These are phyloP conservation scores for Rhododendron griersonianum DNA, from an alignment of 148 eudicot species.

Conservation along the genomic window DNA sequence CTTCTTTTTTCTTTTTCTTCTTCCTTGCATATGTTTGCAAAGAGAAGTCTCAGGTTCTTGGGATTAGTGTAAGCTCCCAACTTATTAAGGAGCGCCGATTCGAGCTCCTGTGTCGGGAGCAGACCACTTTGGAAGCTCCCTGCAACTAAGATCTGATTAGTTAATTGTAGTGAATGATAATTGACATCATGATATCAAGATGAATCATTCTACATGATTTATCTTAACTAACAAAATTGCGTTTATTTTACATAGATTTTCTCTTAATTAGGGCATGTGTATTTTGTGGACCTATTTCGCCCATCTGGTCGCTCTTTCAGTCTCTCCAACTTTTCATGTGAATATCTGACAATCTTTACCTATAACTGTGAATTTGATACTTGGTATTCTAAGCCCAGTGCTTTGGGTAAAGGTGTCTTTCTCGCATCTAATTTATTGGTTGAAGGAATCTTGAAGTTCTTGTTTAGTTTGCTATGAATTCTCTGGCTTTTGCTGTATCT, in stretches of 20 bases:
- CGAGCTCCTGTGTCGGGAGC: background rate
- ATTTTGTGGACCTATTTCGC: background rate
- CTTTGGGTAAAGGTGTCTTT: background rate
- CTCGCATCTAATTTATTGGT: background rate
- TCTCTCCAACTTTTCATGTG: background rate
- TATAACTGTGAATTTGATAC: background rate
- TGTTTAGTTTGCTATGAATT: background rate
- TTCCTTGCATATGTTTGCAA: background rate
- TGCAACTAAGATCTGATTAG: background rate
- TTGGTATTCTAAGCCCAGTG: background rate
- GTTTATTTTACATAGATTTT: background rate
- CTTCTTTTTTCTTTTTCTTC: background rate
- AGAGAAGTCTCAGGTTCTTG: background rate
- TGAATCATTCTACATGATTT: background rate
- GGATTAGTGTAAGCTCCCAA: background rate
- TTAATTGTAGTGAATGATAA: background rate
- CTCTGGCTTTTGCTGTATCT: background rate
- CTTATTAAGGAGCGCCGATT: background rate
- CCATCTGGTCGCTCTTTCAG: background rate
- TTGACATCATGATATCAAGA: background rate
- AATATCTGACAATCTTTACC: background rate
- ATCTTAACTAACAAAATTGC: background rate
- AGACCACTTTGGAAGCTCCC: no score
- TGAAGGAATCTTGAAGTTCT: background rate
- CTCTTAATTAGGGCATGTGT: background rate